phyloP scores from a whole-genome alignment of 1,284 basidiomycete species.

The Tilletia walkeri region DNA sequence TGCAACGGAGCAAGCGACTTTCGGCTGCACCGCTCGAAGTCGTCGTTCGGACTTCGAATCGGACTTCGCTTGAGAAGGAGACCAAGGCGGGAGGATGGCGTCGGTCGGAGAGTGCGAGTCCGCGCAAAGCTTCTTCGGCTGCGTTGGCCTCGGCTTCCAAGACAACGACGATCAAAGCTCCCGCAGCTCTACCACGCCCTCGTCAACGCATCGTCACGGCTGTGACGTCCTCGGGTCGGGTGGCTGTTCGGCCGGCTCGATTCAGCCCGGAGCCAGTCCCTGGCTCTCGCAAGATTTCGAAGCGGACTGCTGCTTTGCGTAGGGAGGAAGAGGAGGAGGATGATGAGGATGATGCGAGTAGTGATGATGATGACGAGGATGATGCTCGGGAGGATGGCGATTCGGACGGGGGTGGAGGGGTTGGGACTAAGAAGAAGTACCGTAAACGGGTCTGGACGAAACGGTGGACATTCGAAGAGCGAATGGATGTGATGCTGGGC shows the following conservation, averaged over 20 bases:
- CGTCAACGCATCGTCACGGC: not conserved
- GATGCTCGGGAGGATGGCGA: not conserved
- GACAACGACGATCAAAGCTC: not conserved
- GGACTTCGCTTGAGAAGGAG: not conserved
- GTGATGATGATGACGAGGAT: not conserved
- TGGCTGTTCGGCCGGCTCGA: not conserved
- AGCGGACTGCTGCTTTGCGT: no score
- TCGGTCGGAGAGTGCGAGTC: conserved; percentile 8
- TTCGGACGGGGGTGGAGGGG: not conserved
- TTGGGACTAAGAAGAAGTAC: not conserved
- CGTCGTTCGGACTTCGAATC: not conserved
- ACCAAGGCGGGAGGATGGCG: not conserved
- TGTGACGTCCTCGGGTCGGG: conserved; percentile 12
- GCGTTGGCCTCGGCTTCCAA: not conserved
- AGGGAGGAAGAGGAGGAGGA: not conserved
- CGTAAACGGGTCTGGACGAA: conserved; percentile 12
- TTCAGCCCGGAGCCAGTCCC: not conserved
- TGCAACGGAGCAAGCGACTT: not conserved
- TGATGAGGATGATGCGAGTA: not conserved
- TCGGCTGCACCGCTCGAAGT: conserved; percentile 3
- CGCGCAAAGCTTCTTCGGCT: not conserved
- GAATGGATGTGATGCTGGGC: conserved; percentile 4
- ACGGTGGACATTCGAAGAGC: conserved; percentile 14
- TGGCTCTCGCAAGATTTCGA: not conserved
- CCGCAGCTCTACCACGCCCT: not conserved